phyloP scores from a whole-genome alignment of 2,329 filamentous ascomycete genomes.

The Claviceps africana region DNA sequence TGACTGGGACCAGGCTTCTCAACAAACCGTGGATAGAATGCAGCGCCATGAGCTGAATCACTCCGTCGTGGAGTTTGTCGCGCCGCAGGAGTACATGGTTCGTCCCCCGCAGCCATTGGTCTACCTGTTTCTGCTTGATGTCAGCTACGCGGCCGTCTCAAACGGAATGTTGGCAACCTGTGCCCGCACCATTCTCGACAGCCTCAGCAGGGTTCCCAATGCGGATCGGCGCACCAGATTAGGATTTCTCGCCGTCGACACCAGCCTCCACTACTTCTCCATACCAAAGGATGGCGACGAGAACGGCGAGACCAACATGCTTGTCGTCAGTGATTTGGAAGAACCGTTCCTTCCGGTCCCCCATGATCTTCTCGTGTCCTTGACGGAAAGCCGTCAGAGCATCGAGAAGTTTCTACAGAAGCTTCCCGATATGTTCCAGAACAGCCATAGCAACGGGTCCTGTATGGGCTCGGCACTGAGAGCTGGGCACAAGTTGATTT shows the following conservation, averaged over 20 bases:
- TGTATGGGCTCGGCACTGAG: constrained; percentile 89
- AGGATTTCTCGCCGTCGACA: constrained; percentile 91
- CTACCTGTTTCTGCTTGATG: constrained; percentile 90
- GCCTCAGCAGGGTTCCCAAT: constrained; percentile 94
- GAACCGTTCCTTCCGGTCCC: constrained; percentile 95
- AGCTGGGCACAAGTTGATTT: constrained; percentile 91
- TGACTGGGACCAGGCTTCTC: constrained; percentile 87
- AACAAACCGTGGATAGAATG: constrained; percentile 87
- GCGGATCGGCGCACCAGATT: constrained; percentile 83
- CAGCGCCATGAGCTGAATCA: constrained; percentile 87
- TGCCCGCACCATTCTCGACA: constrained; percentile 86
- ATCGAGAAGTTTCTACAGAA: constrained; percentile 84
- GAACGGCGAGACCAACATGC: constrained; percentile 72
- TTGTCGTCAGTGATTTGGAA: constrained; percentile 87
- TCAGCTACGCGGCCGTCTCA: constrained; percentile 79
- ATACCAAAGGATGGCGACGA: constrained; percentile 82
- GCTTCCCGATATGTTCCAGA: constrained; percentile 92
- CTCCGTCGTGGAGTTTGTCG: constrained; percentile 93
- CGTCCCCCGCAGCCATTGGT: constrained; percentile 89
- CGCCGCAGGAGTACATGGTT: constrained; percentile 98
- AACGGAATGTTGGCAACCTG: constrained; percentile 84
- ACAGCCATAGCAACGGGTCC: constrained; percentile 78
- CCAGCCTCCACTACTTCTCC: constrained; percentile 89
- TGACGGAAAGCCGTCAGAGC: constrained; percentile 78
- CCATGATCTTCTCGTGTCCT: constrained; percentile 75